Base-by-base conservation (phyloP, 495 filamentous ascomycete genomes). In the Melanomma pulvis-pyrius region DNA sequence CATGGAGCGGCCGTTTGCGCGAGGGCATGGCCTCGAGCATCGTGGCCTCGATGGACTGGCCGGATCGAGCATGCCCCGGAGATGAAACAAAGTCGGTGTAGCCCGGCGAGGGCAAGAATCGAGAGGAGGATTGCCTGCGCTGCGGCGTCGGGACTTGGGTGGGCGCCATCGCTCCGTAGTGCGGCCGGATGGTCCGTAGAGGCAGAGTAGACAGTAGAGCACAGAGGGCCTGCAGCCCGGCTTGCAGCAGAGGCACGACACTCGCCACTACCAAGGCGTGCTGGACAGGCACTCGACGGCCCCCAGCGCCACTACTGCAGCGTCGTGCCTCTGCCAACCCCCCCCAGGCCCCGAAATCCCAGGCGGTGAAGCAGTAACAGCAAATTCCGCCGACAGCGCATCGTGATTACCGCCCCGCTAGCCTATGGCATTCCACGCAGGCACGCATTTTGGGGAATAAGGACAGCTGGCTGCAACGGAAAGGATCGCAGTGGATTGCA, bases 81-180 rank as follows among this genome's bases (percentile, higher is more conserved):
- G 63, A 71, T 71, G 63, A 71, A 71, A 63, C 63, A 67, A 67
- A 63, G 68, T 71, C 68, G 63, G 64, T 71, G 68, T 67, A 57
- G 57, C 28, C 57, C 24, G 49, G 28, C 41, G 34, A 12, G 39
- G 39, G 39, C 39, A 44, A 44, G 39, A 44, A 44, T 44, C 9
- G 39, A 44, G 9, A n/a, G 39, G 39, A 44, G 39, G 39, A 44
- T 44, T 24, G 7, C 25, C n/a, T 50, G 48, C 7, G 7, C 48
- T 24, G 12, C 48, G 48, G 48, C 21, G 7, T 50, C 48, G 48
- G 48, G 25, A 25, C 25, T 25, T 15, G 4, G 39, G 17, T 15
- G 8, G n/a, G 39, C n/a, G 39, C 39, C 39, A 44, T 44, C 39
- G 39, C 52, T 56, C 61, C 61, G 51, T 56, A 64, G 61, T 48